These are phyloP conservation scores for Neurospora sp. DNA, from an alignment of 495 filamentous ascomycete genomes.

Conservation along the genomic window DNA sequence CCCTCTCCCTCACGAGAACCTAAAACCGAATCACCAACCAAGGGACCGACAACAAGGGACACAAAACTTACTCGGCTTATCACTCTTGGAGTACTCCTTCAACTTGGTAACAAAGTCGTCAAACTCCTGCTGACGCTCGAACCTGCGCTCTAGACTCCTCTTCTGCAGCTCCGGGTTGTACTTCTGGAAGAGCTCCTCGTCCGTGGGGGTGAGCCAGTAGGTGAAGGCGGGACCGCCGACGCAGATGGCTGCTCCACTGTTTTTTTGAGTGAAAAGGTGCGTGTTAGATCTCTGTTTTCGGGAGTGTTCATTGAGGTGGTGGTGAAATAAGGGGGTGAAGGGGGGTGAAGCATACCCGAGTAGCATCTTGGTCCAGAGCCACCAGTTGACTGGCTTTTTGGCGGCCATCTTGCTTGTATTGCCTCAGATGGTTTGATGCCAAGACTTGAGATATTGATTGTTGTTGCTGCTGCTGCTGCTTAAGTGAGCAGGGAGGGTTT, in stretches of 20 bases:
- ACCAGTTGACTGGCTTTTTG: conserved; percentile 28
- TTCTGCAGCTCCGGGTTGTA: conserved; percentile 93
- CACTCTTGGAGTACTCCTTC: conserved; percentile 81
- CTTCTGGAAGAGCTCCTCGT: conserved; percentile 82
- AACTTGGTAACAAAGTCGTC: conserved; percentile 74
- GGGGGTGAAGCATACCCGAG: conserved; percentile 13
- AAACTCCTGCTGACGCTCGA: conserved; percentile 69
- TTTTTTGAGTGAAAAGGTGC: neutral
- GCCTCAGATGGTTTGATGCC: neutral
- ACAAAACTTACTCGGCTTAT: conserved; percentile 57
- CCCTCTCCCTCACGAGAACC: neutral
- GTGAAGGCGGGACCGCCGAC: conserved; percentile 81
- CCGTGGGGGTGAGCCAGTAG: conserved; percentile 69
- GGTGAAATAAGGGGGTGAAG: neutral
- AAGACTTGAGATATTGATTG: neutral
- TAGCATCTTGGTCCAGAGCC: conserved; percentile 26
- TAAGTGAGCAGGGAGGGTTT: neutral
- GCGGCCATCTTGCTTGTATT: conserved; percentile 7
- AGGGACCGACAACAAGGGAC: neutral
- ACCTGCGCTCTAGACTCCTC: conserved; percentile 63
- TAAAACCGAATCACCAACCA: neutral
- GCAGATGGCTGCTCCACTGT: conserved; percentile 56
- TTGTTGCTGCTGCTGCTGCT: neutral
- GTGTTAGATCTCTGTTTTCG: neutral
- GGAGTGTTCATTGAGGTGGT: neutral